Evolutionary conservation across 371 early-diverging fungal genomes (phyloP), one percentile per base, ranked within the genome.

Genomic region (Mucor sp.): DNA sequence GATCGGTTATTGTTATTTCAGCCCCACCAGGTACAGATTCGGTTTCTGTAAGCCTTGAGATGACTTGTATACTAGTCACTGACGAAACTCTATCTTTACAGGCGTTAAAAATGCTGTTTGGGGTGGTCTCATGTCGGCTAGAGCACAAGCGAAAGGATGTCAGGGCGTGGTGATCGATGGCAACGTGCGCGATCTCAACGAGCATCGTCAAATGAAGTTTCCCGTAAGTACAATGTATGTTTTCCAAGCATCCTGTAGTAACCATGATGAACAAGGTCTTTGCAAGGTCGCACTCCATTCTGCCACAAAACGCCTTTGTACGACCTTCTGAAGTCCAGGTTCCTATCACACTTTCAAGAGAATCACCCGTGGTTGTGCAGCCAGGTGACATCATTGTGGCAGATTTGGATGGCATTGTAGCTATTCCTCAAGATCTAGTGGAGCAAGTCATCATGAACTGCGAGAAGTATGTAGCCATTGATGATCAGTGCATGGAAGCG

Each of bases 91-190:
- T 35, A 1, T 35, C 3, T 12, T 1, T 35, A 35, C 37, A 83
- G 83, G 70, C 55, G 78, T 79, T 30, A 83, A 84, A 57, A 93
- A 93, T 68, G 95, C 93, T 11, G 89, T 90, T 21, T 94, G 91
- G 89, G 95, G 95, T 17, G 94, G 94, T 6, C 79, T 94, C 25
- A 90, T 94, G 90, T 85, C 89, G 0, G 89, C 93, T 12, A 82
- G 95, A 66, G 94, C 93, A 0, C 83, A 83, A 60, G 68, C 70
- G 11, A 78, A 81, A 57, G 87, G 89, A 9, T 87, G 82, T 3
- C 74, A 77, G 28, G 95, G 91, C 1, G 90, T 89, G 4, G 86
- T 95, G 1, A 85, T 94, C 25, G 91, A 93, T 71, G 95, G 94
- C 2, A 83, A 91, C 4, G 79, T 90, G 25, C 83, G 95, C 14